These are phyloP conservation scores for Agrocybe pediades DNA, from an alignment of 768 basidiomycete genomes.

Conservation along the genomic window DNA sequence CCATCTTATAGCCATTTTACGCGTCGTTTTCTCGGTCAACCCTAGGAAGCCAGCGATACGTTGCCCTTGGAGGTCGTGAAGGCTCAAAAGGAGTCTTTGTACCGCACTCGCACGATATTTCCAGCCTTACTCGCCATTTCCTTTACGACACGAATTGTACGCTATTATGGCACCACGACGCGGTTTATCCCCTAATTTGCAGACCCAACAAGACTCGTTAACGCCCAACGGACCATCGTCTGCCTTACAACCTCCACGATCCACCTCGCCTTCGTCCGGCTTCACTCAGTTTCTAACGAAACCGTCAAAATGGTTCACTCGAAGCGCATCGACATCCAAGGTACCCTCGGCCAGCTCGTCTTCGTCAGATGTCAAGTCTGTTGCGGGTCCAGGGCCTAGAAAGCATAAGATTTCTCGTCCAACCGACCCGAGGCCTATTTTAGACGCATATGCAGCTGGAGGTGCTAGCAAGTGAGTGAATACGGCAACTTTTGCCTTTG, in stretches of 20 bases:
- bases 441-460: constrained; percentile 50
- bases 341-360: constrained; percentile 31
- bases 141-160: constrained; percentile 10
- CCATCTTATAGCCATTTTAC: constrained; percentile 14
- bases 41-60: not conserved
- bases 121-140: constrained; percentile 1
- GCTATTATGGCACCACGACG: constrained; percentile 46
- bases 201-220: constrained; percentile 22
- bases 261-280: constrained; percentile 64
- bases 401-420: constrained; percentile 86
- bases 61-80: not conserved
- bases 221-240: constrained; percentile 27
- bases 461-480: constrained; percentile 53
- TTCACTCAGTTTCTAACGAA: constrained; percentile 67
- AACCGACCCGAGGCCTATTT: constrained; percentile 78
- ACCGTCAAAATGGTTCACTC: constrained; percentile 73
- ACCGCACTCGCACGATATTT: constrained; percentile 10
- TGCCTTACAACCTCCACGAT: constrained; percentile 48
- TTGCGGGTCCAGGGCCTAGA: constrained; percentile 33
- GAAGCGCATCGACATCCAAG: constrained; percentile 58
- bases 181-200: constrained; percentile 36
- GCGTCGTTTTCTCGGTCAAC: constrained; percentile 8
- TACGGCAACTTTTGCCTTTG: constrained; percentile 3
- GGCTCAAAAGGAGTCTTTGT: constrained; percentile 4
- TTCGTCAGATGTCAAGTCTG: constrained; percentile 46